Evolutionary conservation across 2,329 filamentous ascomycete species (phyloP).

Genomic region (Alternaria sp.): DNA sequence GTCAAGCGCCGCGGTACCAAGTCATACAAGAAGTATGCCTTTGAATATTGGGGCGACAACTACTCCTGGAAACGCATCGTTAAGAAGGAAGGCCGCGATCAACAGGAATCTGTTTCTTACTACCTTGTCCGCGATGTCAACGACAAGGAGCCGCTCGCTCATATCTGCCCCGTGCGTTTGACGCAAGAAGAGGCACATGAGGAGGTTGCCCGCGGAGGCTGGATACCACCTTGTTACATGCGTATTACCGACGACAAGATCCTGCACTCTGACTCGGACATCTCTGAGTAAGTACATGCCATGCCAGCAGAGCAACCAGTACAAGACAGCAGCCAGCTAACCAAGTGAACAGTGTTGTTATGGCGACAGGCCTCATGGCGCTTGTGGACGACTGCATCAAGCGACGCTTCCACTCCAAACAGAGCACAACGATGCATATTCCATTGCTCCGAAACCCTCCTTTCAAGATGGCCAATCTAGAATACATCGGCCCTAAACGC

Average conservation of each 20-base stretch:
- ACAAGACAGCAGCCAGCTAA: conserved; percentile 27
- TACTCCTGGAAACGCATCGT: conserved; percentile 84
- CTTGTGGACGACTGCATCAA: conserved; percentile 93
- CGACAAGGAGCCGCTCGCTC: conserved; percentile 71
- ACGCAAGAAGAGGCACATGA: conserved; percentile 73
- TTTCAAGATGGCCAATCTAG: conserved; percentile 63
- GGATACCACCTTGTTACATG: conserved; percentile 90
- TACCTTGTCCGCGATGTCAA: conserved; percentile 76
- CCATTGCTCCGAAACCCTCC: conserved; percentile 60
- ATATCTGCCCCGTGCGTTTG: conserved; percentile 82
- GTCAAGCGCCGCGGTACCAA: conserved; percentile 74
- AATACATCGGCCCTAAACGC: conserved; percentile 68
- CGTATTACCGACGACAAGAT: conserved; percentile 82
- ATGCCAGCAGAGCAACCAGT: conserved; percentile 1
- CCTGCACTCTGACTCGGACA: conserved; percentile 74
- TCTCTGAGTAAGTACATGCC: conserved; percentile 77
- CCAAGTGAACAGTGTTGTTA: conserved; percentile 71
- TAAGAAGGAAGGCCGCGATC: conserved; percentile 67
- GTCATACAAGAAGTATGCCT: conserved; percentile 80
- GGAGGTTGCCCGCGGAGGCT: conserved; percentile 81
- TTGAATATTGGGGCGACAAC: conserved; percentile 88
- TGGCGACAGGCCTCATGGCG: conserved; percentile 87
- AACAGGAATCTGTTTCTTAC: conserved; percentile 73
- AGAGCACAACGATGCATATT: conserved; percentile 61
- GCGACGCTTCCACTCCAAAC: conserved; percentile 71